phyloP scores from a whole-genome alignment of 441 rosid genomes.

The Mallotus repandus region DNA sequence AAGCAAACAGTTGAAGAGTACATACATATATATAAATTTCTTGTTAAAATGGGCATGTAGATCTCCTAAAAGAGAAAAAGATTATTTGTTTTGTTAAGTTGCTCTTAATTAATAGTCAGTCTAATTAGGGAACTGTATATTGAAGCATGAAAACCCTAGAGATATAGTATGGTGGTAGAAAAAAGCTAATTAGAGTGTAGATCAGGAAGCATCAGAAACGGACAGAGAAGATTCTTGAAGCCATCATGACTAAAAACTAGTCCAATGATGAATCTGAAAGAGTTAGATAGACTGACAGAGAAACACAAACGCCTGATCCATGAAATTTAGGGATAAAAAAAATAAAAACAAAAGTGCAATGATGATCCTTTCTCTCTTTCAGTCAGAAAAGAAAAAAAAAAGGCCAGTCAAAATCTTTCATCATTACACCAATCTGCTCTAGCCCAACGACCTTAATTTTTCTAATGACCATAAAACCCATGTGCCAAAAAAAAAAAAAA shows the following conservation, averaged over 20 bases:
- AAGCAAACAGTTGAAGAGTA: not conserved
- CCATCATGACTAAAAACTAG: constrained; percentile 44
- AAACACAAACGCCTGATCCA: constrained; percentile 29
- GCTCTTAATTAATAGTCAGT: not conserved
- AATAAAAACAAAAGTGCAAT: constrained; percentile 28
- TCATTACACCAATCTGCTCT: constrained; percentile 71
- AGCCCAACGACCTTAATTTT: constrained; percentile 28
- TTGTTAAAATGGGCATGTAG: not conserved
- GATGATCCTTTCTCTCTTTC: constrained; percentile 38
- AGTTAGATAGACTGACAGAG: constrained; percentile 36
- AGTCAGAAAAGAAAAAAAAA: constrained; percentile 29
- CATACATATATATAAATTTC: too few species aligned
- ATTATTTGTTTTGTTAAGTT: not conserved
- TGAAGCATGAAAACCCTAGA: constrained; percentile 18
- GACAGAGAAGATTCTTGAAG: constrained; percentile 51
- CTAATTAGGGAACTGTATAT: not conserved
- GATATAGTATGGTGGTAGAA: constrained; percentile 3
- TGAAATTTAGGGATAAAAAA: constrained; percentile 29
- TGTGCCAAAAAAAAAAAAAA: not conserved
- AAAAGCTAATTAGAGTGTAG: constrained; percentile 22
- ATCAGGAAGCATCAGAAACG: constrained; percentile 32
- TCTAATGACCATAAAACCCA: constrained; percentile 23
- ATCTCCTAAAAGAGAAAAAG: not conserved
- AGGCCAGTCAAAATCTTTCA: constrained; percentile 51
- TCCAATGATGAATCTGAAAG: constrained; percentile 41